phyloP scores from a whole-genome alignment of 2,329 filamentous ascomycete species.

The Hypocreales sp. region DNA sequence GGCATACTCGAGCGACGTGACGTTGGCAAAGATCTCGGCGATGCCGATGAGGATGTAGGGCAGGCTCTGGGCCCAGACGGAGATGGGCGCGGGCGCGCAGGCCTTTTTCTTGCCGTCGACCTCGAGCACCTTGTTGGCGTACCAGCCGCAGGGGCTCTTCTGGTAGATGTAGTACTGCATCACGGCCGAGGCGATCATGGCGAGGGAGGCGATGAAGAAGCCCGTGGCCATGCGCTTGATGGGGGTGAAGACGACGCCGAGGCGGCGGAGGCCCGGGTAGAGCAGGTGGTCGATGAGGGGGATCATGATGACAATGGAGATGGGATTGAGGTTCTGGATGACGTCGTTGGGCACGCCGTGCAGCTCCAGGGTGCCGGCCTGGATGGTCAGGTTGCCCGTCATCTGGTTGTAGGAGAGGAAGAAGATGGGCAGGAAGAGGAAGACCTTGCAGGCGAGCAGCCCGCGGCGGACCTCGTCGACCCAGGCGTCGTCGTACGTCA shows the following conservation, averaged over 20 bases:
- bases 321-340: slow-evolving; percentile 60
- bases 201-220: slow-evolving; percentile 48
- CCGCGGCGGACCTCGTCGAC: slow-evolving; percentile 64
- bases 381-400: slow-evolving; percentile 43
- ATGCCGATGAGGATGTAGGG: slow-evolving; percentile 35
- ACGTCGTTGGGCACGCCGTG: slow-evolving; percentile 65
- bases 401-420: slow-evolving; percentile 45
- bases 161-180: slow-evolving; percentile 50
- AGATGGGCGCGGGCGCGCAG: slow-evolving; percentile 45
- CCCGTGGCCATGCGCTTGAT: slow-evolving; percentile 62
- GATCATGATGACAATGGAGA: slow-evolving; percentile 61
- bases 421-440: slow-evolving; percentile 53
- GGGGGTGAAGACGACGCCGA: slow-evolving; percentile 52
- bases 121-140: slow-evolving; percentile 22
- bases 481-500: slow-evolving; percentile 74
- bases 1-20: slow-evolving; percentile 56
- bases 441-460: slow-evolving; percentile 54
- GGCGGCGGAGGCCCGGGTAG: slow-evolving; percentile 51
- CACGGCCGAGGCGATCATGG: slow-evolving; percentile 43
- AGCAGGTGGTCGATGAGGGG: slow-evolving; percentile 53
- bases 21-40: slow-evolving; percentile 37
- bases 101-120: slow-evolving; percentile 15
- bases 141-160: slow-evolving; percentile 40
- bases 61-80: slow-evolving; percentile 43
- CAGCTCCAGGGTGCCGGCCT: slow-evolving; percentile 50